A percentile compares a stretch with the other conserved stretches of the same genome.
phyloP scores from a whole-genome alignment of 2,329 filamentous ascomycete genomes.

The Hymenoscyphus albidus region DNA sequence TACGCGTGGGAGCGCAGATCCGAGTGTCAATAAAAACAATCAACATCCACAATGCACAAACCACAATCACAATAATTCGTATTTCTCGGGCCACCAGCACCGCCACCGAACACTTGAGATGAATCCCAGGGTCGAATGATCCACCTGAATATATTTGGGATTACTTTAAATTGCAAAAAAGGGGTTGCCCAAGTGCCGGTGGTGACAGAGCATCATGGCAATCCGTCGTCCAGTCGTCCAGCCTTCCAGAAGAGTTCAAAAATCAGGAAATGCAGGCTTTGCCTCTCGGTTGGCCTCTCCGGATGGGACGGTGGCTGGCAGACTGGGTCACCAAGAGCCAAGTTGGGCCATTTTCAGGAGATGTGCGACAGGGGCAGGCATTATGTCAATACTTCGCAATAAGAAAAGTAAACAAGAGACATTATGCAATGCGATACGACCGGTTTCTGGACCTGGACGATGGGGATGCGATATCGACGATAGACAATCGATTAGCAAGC shows the following conservation, averaged over 20 bases:
- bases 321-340: neutral
- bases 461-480: neutral
- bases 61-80: slow-evolving; percentile 2
- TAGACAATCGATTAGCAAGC: slow-evolving; percentile 1
- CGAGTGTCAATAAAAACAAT: neutral
- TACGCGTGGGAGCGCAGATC: neutral
- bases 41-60: slow-evolving; percentile 2
- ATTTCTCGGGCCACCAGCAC: neutral
- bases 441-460: neutral
- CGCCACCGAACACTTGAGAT: neutral
- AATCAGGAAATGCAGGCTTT: neutral
- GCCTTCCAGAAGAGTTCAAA: slow-evolving; percentile 1
- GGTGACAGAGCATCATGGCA: neutral
- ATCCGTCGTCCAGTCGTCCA: neutral
- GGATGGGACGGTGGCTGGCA: neutral
- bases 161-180: neutral
- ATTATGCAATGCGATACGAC: neutral
- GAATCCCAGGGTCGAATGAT: neutral
- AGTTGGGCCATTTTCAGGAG: neutral
- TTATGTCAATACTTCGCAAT: slow-evolving; percentile 1
- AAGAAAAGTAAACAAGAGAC: neutral
- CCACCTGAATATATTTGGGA: slow-evolving; percentile 3
- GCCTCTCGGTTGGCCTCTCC: slow-evolving; percentile 1
- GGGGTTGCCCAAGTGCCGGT: neutral
- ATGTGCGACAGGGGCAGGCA: neutral